phyloP scores from a whole-genome alignment of 306 rosid species.

The Cicer arietinum region DNA sequence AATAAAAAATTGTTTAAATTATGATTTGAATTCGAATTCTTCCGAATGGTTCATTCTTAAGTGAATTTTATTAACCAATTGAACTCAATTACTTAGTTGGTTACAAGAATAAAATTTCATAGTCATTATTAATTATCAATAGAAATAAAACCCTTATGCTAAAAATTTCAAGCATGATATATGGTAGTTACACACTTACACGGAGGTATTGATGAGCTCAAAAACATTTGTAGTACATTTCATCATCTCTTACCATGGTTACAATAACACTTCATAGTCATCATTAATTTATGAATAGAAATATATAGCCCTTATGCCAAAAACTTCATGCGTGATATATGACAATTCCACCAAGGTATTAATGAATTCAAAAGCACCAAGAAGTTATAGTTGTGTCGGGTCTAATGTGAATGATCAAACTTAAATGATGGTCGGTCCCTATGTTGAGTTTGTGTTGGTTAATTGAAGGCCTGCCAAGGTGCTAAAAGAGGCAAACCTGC shows the following conservation, averaged over 20 bases:
- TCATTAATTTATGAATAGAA: slow-evolving; percentile 3
- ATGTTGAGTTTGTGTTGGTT: slow-evolving; percentile 19
- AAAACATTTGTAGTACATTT: neutral
- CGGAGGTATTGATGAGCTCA: neutral
- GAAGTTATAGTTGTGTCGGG: slow-evolving; percentile 29
- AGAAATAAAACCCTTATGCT: slow-evolving; percentile 15
- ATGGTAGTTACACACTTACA: neutral
- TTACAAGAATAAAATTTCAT: slow-evolving; percentile 17
- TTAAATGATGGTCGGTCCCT: slow-evolving; percentile 28
- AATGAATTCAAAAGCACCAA: slow-evolving; percentile 22
- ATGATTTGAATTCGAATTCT: too few relatives aligned
- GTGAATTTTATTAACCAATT: too few relatives aligned
- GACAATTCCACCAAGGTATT: slow-evolving; percentile 8
- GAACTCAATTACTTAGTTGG: neutral
- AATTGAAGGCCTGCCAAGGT: slow-evolving; percentile 25
- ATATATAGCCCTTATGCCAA: slow-evolving; percentile 2
- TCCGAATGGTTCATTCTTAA: too few relatives aligned
- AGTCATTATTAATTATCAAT: slow-evolving; percentile 27
- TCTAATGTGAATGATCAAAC: slow-evolving; percentile 39
- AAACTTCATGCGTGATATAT: neutral
- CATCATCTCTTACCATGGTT: neutral
- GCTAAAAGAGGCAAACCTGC: slow-evolving; percentile 23
- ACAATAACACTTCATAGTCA: neutral
- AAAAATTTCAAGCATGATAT: slow-evolving; percentile 32
- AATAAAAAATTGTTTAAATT: too few relatives aligned